Evolutionary conservation across 768 basidiomycete species (phyloP).

Genomic region (Mycena capillaripes): DNA sequence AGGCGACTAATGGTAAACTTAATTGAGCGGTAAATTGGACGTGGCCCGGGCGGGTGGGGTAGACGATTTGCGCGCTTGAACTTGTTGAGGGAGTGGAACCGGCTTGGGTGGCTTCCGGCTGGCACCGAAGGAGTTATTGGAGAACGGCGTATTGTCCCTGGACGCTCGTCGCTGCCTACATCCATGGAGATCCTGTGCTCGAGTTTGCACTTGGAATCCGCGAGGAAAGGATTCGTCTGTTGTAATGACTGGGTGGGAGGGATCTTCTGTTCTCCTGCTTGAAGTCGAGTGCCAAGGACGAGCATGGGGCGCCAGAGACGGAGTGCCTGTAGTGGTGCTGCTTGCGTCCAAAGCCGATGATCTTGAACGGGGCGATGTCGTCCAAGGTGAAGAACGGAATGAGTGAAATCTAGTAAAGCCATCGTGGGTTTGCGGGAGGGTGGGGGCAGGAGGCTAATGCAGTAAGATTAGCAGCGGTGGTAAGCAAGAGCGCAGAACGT

Average conservation of each 20-base stretch:
- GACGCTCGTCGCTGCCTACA: not conserved
- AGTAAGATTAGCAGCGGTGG: too few relatives aligned
- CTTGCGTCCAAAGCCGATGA: constrained; percentile 35
- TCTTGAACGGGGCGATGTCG: constrained; percentile 18
- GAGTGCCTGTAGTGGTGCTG: constrained; percentile 19
- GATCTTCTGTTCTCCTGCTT: constrained; percentile 27
- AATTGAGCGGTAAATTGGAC: constrained; percentile 1
- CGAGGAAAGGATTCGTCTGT: not conserved
- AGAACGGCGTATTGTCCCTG: not conserved
- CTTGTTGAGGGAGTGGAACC: constrained; percentile 25
- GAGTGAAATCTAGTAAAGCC: too few relatives aligned
- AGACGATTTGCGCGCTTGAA: constrained; percentile 9
- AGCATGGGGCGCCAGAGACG: constrained; percentile 4
- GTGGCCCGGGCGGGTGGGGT: not conserved
- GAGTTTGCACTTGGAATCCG: not conserved
- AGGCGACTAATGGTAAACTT: not conserved
- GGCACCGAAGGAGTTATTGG: constrained; percentile 1
- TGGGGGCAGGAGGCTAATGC: too few relatives aligned
- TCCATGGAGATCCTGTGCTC: not conserved
- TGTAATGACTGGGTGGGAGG: constrained; percentile 17
- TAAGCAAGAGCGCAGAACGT: too few relatives aligned
- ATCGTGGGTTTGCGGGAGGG: too few relatives aligned
- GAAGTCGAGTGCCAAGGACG: not conserved
- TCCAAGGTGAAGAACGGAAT: constrained; percentile 2
- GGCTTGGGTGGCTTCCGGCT: constrained; percentile 21